Conservation (phyloP, 306 rosid genomes). For the Chamaecrista fasciculata region DNA sequence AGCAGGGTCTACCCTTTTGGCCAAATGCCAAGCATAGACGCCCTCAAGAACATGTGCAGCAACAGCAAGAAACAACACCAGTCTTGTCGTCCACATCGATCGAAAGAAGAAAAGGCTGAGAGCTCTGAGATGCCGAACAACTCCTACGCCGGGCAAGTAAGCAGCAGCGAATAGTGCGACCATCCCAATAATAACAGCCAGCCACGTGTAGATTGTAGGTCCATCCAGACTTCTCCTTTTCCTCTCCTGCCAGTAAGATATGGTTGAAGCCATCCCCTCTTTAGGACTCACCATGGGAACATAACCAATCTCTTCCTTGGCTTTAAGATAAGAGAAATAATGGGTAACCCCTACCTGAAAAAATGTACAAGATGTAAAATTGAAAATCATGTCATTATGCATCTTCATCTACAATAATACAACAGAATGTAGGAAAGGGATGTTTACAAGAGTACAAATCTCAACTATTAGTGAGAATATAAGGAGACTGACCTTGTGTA, state of each 20-base stretch:
- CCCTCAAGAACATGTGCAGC: slow-evolving; percentile 58
- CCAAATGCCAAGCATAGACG: slow-evolving; percentile 67
- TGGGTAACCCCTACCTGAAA: slow-evolving; percentile 85
- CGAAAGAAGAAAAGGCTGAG: slow-evolving; percentile 54
- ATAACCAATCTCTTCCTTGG: slow-evolving; percentile 86
- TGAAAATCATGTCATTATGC: slow-evolving; percentile 4
- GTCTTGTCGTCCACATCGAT: slow-evolving; percentile 52
- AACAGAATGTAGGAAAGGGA: background rate
- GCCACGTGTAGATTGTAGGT: slow-evolving; percentile 70
- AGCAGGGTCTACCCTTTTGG: slow-evolving; percentile 72
- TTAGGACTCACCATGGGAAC: slow-evolving; percentile 61
- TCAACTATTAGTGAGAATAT: slow-evolving; percentile 19
- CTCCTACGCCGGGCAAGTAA: slow-evolving; percentile 66
- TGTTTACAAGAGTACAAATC: slow-evolving; percentile 11
- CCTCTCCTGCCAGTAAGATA: slow-evolving; percentile 80
- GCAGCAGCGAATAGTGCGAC: slow-evolving; percentile 58
- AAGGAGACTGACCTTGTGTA: slow-evolving; percentile 63
- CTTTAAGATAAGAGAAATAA: slow-evolving; percentile 83
- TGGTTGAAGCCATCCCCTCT: slow-evolving; percentile 89
- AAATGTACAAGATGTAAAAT: background rate
- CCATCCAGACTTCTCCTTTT: slow-evolving; percentile 69
- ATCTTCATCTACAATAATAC: slow-evolving; percentile 12
- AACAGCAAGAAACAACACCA: slow-evolving; percentile 42
- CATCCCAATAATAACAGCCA: slow-evolving; percentile 68
- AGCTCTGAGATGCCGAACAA: slow-evolving; percentile 54